Evolutionary conservation across 768 basidiomycete species (phyloP), one percentile per base, ranked within the genome.

Genomic region (Mycena latifolia): DNA sequence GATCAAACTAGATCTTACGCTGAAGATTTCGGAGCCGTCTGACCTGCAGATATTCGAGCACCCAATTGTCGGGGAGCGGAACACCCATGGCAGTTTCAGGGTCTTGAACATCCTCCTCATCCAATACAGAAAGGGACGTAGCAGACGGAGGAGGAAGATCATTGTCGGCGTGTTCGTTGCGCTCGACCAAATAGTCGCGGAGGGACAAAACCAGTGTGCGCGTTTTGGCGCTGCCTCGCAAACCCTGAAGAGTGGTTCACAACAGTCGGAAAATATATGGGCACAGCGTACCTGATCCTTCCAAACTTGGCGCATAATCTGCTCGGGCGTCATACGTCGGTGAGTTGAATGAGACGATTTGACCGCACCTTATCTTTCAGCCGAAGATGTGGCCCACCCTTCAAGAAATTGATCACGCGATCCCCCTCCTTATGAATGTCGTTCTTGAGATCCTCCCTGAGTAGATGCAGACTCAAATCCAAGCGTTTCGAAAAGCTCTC

Each of bases 351-450:
- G 10, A 20, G 41, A n/a, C n/a, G 41, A 43, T 15, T 7, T 9
- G 37, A 5, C 31, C n/a, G n/a, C 41, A 43, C 41, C 20, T 37
- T 37, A 55, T 76, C 71, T 7, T 61, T 64, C 28, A 77, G 71
- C 24, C 71, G 63, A 14, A 68, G 65, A 58, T 76, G 74, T 0
- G 76, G 69, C 0, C 75, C 75, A 15, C 56, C 59, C 24, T 62
- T 71, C n/a, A 77, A 22, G 29, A 56, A 67, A 20, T 46, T 67
- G 18, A 70, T 66, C n/a, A n/a, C n/a, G n/a, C n/a, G n/a, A n/a
- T n/a, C n/a, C n/a, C n/a, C n/a, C n/a, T n/a, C n/a, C n/a, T 14
- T 55, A 25, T 58, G 35, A 17, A 41, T 67, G 28, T 73, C 65
- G 15, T 73, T 64, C 18, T 55, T 52, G 5, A 73, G 59, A 4